Conservation (phyloP, 2,329 filamentous ascomycete genomes). For the Penicillium paneum region DNA sequence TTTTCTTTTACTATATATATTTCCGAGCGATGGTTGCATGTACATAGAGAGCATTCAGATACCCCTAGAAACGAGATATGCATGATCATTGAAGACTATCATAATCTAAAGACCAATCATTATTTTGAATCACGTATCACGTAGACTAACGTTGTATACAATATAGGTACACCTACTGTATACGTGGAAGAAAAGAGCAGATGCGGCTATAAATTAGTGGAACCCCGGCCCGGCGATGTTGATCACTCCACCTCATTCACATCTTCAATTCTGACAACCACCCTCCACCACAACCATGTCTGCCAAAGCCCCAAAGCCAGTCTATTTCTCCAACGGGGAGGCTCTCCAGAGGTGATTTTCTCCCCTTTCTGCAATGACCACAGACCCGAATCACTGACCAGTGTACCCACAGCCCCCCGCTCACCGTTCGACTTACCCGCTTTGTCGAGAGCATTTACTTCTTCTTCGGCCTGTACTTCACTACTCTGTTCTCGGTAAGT, state of each 20-base stretch:
- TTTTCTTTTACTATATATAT: background rate
- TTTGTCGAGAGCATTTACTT: conserved; percentile 44
- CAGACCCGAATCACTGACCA: background rate
- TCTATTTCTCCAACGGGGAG: conserved; percentile 42
- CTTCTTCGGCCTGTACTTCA: conserved; percentile 50
- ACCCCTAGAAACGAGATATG: conserved; percentile 15
- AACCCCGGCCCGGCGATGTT: conserved; percentile 3
- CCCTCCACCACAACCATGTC: conserved; percentile 30
- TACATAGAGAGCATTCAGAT: conserved; percentile 25
- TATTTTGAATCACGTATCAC: background rate
- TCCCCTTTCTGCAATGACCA: background rate
- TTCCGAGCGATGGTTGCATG: conserved; percentile 11
- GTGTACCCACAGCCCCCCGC: conserved; percentile 39
- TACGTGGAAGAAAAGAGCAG: background rate
- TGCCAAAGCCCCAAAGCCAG: conserved; percentile 17
- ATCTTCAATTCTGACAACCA: conserved; percentile 6
- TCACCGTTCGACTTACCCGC: conserved; percentile 43
- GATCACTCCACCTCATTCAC: conserved; percentile 10
- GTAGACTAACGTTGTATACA: background rate
- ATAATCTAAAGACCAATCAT: background rate
- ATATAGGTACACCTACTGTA: background rate
- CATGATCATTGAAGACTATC: background rate
- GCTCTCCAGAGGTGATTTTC: conserved; percentile 35
- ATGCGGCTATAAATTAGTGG: conserved; percentile 6
- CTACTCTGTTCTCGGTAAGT: conserved; percentile 49